phyloP scores from a whole-genome alignment of 495 filamentous ascomycete genomes.

The Hyaloscypha variabilis region DNA sequence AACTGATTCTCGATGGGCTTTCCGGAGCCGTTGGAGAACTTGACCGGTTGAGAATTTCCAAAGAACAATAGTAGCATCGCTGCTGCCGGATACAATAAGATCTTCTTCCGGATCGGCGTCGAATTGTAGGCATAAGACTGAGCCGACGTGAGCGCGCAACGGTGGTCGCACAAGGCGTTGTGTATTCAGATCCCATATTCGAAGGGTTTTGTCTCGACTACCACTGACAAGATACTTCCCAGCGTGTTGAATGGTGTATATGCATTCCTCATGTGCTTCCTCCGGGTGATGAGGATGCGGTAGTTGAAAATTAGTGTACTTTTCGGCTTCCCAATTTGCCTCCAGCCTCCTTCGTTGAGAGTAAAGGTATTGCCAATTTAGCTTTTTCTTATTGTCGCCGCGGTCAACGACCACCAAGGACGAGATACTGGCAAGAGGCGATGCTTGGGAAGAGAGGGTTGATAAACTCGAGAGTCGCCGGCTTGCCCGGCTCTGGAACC shows the following conservation, averaged over 20 bases:
- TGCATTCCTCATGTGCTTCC: conserved; percentile 89
- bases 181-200: conserved; percentile 89
- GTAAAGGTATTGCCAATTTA: conserved; percentile 88
- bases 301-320: conserved; percentile 83
- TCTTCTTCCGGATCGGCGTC: conserved; percentile 91
- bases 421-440: conserved; percentile 20
- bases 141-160: conserved; percentile 75
- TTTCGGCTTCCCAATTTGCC: conserved; percentile 86
- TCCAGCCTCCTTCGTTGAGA: conserved; percentile 84
- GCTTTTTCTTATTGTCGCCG: conserved; percentile 45
- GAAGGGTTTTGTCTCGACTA: conserved; percentile 83
- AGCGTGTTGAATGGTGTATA: conserved; percentile 91
- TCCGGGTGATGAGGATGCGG: conserved; percentile 79
- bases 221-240: conserved; percentile 89
- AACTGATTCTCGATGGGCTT: conserved; percentile 87
- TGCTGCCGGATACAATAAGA: conserved; percentile 90
- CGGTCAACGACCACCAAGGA: conserved; percentile 30
- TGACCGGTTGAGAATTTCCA: conserved; percentile 93
- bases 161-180: conserved; percentile 72
- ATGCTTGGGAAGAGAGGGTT: neutral
- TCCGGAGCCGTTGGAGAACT: conserved; percentile 67
- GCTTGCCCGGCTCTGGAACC: neutral
- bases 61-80: conserved; percentile 84
- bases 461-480: conserved; percentile 14
- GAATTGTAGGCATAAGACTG: conserved; percentile 94